Conservation (phyloP, 495 filamentous ascomycete species). For the Aspergillus homomorphus region DNA sequence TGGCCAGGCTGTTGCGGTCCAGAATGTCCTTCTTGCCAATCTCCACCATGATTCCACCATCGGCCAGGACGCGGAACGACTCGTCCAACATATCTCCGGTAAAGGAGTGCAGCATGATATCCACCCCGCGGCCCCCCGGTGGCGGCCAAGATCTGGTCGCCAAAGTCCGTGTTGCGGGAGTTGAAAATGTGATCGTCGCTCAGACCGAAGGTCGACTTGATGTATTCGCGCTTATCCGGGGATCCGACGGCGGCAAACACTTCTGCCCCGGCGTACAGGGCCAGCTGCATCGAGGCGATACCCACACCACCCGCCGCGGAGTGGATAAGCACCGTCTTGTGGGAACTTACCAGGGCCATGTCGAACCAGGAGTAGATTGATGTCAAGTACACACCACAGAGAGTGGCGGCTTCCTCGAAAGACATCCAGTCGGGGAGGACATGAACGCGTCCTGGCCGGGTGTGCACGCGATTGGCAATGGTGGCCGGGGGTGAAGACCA, state of each 20-base stretch:
- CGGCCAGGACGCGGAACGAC: conserved; percentile 28
- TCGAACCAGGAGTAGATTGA: conserved; percentile 37
- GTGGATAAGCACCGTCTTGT: conserved; percentile 42
- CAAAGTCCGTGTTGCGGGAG: conserved; percentile 19
- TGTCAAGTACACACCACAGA: conserved; percentile 40
- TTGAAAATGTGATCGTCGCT: conserved; percentile 24
- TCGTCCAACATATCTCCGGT: conserved; percentile 29
- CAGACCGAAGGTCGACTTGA: conserved; percentile 26
- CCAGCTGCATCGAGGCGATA: conserved; percentile 37
- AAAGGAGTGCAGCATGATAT: conserved; percentile 33
- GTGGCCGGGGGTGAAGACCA: conserved; percentile 27
- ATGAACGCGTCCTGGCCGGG: conserved; percentile 21
- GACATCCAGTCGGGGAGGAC: conserved; percentile 31
- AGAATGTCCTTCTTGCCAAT: conserved; percentile 35
- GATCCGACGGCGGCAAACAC: conserved; percentile 43
- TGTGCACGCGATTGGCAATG: conserved; percentile 25
- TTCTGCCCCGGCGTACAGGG: conserved; percentile 29
- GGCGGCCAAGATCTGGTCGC: conserved; percentile 11
- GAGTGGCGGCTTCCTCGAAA: conserved; percentile 42
- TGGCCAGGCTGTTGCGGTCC: conserved; percentile 23
- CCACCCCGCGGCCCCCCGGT: conserved; percentile 27
- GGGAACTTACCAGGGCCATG: conserved; percentile 25
- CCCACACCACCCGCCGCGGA: conserved; percentile 44
- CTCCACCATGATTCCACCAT: conserved; percentile 31
- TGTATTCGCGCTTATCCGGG: conserved; percentile 36